These are phyloP conservation scores for Arachis hypogaea DNA, from an alignment of 306 rosid species.

Conservation along the genomic window DNA sequence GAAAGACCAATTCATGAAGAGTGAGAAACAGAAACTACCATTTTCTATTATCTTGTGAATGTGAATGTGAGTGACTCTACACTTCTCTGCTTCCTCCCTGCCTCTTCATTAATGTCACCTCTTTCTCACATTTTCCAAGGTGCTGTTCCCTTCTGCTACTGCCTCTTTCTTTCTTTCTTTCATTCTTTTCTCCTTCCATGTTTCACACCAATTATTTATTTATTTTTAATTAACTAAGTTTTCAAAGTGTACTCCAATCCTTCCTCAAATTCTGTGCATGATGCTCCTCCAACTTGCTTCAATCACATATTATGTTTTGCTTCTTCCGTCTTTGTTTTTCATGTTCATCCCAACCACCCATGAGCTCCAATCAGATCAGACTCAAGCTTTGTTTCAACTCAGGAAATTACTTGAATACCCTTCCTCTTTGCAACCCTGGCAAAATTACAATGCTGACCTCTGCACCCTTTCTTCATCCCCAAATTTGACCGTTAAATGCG, in stretches of 20 bases:
- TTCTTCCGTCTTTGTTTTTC: slow-evolving; percentile 49
- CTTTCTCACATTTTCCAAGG: slow-evolving; percentile 25
- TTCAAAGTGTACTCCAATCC: neutral
- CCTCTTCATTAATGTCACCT: neutral
- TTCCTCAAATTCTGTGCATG: slow-evolving; percentile 34
- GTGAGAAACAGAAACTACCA: too few species aligned
- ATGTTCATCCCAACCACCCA: slow-evolving; percentile 51
- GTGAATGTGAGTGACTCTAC: too few species aligned
- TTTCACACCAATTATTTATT: neutral
- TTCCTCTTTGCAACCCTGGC: slow-evolving; percentile 55
- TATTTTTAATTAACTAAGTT: neutral
- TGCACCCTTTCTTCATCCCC: slow-evolving; percentile 57
- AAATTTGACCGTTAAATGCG: slow-evolving; percentile 60
- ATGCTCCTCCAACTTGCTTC: slow-evolving; percentile 34
- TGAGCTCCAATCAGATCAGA: slow-evolving; percentile 56
- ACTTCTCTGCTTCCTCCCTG: too few species aligned
- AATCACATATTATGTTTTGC: slow-evolving; percentile 46
- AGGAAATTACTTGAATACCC: slow-evolving; percentile 71
- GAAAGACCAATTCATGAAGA: too few species aligned
- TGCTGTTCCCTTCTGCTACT: neutral
- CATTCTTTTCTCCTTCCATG: too few species aligned
- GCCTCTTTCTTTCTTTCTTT: too few species aligned
- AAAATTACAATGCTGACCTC: slow-evolving; percentile 51
- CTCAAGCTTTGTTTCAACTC: slow-evolving; percentile 61
- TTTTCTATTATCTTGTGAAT: too few species aligned